Percentiles rank a stretch among this genome's conserved stretches.
phyloP scores from a whole-genome alignment of 441 rosid species.

The Theobroma grandiflorum region DNA sequence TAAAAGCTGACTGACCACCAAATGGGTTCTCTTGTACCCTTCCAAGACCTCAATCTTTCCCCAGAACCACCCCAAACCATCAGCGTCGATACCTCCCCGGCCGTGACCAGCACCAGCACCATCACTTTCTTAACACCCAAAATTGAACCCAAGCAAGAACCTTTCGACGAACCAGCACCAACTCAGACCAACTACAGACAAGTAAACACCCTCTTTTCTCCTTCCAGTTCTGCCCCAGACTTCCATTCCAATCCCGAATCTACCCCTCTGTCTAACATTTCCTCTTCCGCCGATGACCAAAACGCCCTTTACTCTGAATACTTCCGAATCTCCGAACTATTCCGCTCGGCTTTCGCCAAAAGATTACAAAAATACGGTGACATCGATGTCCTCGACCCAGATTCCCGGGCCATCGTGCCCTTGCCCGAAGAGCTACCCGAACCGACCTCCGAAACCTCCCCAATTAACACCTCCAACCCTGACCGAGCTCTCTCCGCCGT shows the following conservation, averaged over 20 bases:
- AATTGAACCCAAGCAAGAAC: constrained; percentile 67
- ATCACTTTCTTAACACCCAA: constrained; percentile 47
- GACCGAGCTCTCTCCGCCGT: constrained; percentile 27
- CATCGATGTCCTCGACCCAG: constrained; percentile 48
- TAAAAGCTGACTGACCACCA: neutral
- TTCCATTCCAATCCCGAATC: constrained; percentile 35
- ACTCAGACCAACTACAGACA: constrained; percentile 24
- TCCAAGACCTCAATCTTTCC: constrained; percentile 67
- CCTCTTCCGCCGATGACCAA: constrained; percentile 39
- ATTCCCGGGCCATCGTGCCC: constrained; percentile 71
- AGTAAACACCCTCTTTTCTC: neutral
- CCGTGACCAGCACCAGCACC: neutral
- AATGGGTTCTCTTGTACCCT: constrained; percentile 65
- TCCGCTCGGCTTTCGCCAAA: constrained; percentile 68
- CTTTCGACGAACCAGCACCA: constrained; percentile 45
- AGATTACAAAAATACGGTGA: constrained; percentile 49
- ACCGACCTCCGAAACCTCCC: constrained; percentile 7
- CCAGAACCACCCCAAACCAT: constrained; percentile 43
- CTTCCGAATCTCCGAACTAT: constrained; percentile 64
- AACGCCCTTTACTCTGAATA: constrained; percentile 61
- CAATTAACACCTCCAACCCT: neutral
- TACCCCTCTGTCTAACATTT: constrained; percentile 33
- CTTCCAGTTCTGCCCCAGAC: constrained; percentile 36
- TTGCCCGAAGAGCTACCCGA: constrained; percentile 33
- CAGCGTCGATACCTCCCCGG: constrained; percentile 20